phyloP scores from a whole-genome alignment of 805 yeast genomes.

The Scheffersomyces coipomensis region DNA sequence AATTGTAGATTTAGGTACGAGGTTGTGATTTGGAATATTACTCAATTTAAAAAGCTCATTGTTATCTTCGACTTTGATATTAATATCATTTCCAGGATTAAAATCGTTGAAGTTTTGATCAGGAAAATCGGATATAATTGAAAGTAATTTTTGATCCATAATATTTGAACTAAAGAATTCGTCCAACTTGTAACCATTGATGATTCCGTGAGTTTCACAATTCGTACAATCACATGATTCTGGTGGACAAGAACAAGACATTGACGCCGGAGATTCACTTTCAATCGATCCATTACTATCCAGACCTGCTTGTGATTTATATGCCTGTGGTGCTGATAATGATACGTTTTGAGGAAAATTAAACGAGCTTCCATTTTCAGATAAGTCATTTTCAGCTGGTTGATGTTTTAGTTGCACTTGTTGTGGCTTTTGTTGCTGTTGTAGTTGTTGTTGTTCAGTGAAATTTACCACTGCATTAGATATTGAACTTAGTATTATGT shows the following conservation, averaged over 20 bases:
- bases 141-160: constrained; percentile 1
- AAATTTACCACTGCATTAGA: constrained; percentile 1
- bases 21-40: too few species aligned
- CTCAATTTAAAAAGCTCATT: too few species aligned
- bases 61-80: too few species aligned
- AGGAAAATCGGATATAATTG: constrained; percentile 3
- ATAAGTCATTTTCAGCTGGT: neutral
- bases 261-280: neutral
- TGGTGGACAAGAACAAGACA: constrained; percentile 24
- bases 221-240: constrained; percentile 36
- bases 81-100: too few species aligned
- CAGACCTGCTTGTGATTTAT: neutral
- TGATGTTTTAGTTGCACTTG: neutral
- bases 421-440: neutral
- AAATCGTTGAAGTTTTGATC: neutral
- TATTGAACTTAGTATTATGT: neutral
- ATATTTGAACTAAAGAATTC: constrained; percentile 23
- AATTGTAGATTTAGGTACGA: too few species aligned
- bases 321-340: neutral
- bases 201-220: constrained; percentile 46
- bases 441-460: constrained; percentile 1
- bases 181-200: constrained; percentile 40
- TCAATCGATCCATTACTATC: neutral
- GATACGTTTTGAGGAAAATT: neutral
- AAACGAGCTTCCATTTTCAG: neutral